Conservation (phyloP, 2,329 filamentous ascomycete genomes). For the Endocalyx cinctus region DNA sequence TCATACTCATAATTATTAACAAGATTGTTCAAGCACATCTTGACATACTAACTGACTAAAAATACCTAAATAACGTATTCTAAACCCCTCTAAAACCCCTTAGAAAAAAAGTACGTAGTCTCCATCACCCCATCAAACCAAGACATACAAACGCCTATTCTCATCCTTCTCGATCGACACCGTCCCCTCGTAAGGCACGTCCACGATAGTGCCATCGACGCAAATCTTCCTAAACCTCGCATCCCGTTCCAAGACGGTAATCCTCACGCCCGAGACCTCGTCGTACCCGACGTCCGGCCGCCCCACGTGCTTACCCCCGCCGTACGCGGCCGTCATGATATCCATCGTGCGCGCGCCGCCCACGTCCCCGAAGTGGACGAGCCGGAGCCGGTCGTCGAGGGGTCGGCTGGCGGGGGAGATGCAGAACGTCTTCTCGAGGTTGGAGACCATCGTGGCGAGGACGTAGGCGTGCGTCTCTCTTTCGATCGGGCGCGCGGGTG, state of each 20-base stretch:
- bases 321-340: conserved; percentile 66
- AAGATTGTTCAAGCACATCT: too few relatives aligned
- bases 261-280: conserved; percentile 59
- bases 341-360: conserved; percentile 65
- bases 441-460: conserved; percentile 70
- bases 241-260: conserved; percentile 65
- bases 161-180: too few relatives aligned
- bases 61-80: too few relatives aligned
- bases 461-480: conserved; percentile 66
- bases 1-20: too few relatives aligned
- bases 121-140: too few relatives aligned
- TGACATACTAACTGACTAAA: too few relatives aligned
- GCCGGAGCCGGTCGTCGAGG: conserved; percentile 63
- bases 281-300: conserved; percentile 64
- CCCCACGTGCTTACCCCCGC: conserved; percentile 50
- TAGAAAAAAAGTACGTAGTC: too few relatives aligned
- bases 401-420: conserved; percentile 72
- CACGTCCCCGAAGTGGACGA: conserved; percentile 71
- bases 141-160: too few relatives aligned
- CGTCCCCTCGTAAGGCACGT: conserved; percentile 64
- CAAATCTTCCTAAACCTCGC: conserved; percentile 78
- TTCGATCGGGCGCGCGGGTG: conserved; percentile 18
- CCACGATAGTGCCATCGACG: conserved; percentile 85
- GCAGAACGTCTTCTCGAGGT: conserved; percentile 74
- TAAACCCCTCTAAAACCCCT: too few relatives aligned